These are phyloP conservation scores for Senna tora DNA, from an alignment of 306 rosid genomes.

Conservation along the genomic window DNA sequence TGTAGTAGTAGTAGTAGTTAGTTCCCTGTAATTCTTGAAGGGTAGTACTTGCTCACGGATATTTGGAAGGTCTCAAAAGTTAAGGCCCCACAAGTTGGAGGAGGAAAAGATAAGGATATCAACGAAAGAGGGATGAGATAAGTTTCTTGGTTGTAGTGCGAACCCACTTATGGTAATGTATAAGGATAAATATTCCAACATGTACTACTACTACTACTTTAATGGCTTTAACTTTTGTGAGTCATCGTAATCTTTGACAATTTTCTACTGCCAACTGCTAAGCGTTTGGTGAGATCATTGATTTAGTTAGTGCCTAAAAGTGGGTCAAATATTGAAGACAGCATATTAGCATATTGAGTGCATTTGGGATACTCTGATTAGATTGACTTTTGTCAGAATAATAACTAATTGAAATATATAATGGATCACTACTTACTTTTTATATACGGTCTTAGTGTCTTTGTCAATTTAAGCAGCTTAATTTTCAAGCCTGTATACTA, in stretches of 20 bases:
- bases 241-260: slow-evolving; percentile 19
- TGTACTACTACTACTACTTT: slow-evolving; percentile 29
- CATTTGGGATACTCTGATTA: not conserved
- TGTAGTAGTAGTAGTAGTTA: too few species aligned
- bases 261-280: slow-evolving; percentile 37
- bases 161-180: slow-evolving; percentile 46
- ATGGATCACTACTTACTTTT: not conserved
- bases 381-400: not conserved
- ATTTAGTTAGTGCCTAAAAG: slow-evolving; percentile 20
- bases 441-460: slow-evolving; percentile 1
- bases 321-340: slow-evolving; percentile 7
- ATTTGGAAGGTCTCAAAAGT: slow-evolving; percentile 51
- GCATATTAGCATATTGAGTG: not conserved
- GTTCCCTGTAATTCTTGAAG: slow-evolving; percentile 46
- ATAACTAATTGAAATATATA: slow-evolving; percentile 26
- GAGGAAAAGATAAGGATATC: slow-evolving; percentile 62
- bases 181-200: slow-evolving; percentile 33
- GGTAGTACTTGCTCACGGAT: slow-evolving; percentile 46
- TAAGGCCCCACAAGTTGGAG: slow-evolving; percentile 63
- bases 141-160: slow-evolving; percentile 65
- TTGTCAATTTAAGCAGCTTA: slow-evolving; percentile 10
- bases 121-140: slow-evolving; percentile 60
- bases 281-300: slow-evolving; percentile 29
- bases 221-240: slow-evolving; percentile 22
- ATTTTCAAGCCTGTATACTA: not conserved